Conservation (phyloP, 306 rosid species). For the Casuarina cunninghamiana region DNA sequence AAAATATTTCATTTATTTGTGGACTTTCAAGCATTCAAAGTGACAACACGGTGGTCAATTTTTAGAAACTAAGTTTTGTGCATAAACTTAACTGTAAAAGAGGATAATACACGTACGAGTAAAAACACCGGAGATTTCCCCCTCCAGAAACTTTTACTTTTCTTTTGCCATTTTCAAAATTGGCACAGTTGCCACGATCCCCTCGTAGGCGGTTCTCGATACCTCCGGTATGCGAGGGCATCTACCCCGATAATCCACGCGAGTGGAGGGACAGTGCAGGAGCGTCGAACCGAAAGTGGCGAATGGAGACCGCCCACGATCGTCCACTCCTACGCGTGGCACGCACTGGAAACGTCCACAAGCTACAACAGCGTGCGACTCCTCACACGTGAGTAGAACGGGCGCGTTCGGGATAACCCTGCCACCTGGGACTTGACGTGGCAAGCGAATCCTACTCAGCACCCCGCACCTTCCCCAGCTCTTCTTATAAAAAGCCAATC, state of each 20-base stretch:
- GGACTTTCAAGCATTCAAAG: no score
- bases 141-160: neutral
- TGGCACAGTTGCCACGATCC: slow-evolving; percentile 30
- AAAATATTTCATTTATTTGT: no score
- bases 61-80: no score
- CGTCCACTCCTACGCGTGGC: slow-evolving; percentile 38
- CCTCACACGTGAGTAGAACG: slow-evolving; percentile 28
- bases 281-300: neutral
- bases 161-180: neutral
- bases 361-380: slow-evolving; percentile 20
- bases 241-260: slow-evolving; percentile 23
- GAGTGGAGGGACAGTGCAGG: slow-evolving; percentile 16
- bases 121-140: slow-evolving; percentile 13
- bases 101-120: neutral
- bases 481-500: slow-evolving; percentile 42
- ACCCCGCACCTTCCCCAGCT: neutral
- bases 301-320: slow-evolving; percentile 18
- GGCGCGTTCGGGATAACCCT: slow-evolving; percentile 19
- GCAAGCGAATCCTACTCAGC: slow-evolving; percentile 48
- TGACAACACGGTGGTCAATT: no score
- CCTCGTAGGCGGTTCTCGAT: slow-evolving; percentile 23
- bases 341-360: neutral
- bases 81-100: no score
- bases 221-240: slow-evolving; percentile 28
- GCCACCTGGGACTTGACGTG: slow-evolving; percentile 38